phyloP scores from a whole-genome alignment of 1,284 basidiomycete genomes.

The Earliella scabrosa region DNA sequence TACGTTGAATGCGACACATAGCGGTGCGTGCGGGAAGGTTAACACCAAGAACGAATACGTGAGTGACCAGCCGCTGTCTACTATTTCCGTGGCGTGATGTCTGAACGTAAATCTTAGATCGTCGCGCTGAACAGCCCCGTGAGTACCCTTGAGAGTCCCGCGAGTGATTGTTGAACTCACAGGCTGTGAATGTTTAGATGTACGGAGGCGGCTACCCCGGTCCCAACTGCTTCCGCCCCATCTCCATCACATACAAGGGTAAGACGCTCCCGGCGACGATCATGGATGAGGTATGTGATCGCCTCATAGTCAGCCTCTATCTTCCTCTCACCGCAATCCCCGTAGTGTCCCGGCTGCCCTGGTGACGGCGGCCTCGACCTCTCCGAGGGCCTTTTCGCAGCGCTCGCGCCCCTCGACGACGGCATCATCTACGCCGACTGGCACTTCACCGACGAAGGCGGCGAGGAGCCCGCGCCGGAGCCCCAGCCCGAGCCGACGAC shows the following conservation, averaged over 20 bases:
- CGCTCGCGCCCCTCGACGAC: constrained; percentile 48
- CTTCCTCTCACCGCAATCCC: too few relatives aligned
- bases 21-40: constrained; percentile 59
- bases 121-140: constrained; percentile 24
- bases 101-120: constrained; percentile 13
- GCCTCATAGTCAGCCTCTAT: too few relatives aligned
- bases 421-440: constrained; percentile 27
- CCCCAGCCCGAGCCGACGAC: constrained; percentile 14
- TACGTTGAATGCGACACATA: too few relatives aligned
- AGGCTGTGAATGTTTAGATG: constrained; percentile 43
- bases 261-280: constrained; percentile 66
- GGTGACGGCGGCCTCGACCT: constrained; percentile 75
- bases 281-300: constrained; percentile 60
- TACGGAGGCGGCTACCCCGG: constrained; percentile 62
- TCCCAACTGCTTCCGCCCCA: constrained; percentile 62
- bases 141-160: too few relatives aligned
- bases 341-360: constrained; percentile 73
- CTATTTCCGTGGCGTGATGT: too few relatives aligned
- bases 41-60: constrained; percentile 56
- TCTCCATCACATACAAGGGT: constrained; percentile 70
- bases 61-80: constrained; percentile 34
- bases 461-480: constrained; percentile 7
- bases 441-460: constrained; percentile 46
- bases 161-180: constrained; percentile 36
- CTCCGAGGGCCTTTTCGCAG: constrained; percentile 72